phyloP scores from a whole-genome alignment of 2,329 filamentous ascomycete species.

The Ceratocystis harringtonii region DNA sequence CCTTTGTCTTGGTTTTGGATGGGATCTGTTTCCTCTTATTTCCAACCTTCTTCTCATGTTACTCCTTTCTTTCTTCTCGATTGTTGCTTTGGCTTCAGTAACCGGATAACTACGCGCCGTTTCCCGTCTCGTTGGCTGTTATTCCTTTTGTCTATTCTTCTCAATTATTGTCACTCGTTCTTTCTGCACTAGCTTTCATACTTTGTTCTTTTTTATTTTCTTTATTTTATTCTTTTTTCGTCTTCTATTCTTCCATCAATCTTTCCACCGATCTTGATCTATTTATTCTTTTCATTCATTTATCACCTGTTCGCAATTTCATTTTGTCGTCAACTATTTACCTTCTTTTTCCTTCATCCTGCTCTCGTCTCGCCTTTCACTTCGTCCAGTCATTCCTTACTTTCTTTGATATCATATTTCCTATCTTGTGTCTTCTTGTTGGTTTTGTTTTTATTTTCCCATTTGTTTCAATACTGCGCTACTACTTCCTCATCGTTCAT shows the following conservation, averaged over 20 bases:
- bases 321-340: not conserved
- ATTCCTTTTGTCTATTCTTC: not conserved
- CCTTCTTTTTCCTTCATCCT: constrained; percentile 2
- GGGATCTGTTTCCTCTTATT: constrained; percentile 3
- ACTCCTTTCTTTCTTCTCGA: constrained; percentile 2
- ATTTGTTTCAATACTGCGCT: not conserved
- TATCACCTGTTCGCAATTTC: too few species aligned
- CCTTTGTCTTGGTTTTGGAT: constrained; percentile 8
- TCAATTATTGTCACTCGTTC: not conserved
- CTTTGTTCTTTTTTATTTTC: constrained; percentile 3
- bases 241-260: not conserved
- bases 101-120: not conserved
- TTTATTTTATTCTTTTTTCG: constrained; percentile 4
- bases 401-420: not conserved
- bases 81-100: not conserved
- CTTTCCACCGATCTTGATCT: too few species aligned
- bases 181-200: not conserved
- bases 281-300: too few species aligned
- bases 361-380: not conserved
- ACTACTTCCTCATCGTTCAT: not conserved
- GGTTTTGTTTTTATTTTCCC: not conserved
- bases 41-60: not conserved
- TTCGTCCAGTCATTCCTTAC: not conserved
- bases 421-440: not conserved
- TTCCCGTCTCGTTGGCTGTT: not conserved